These are phyloP conservation scores for Cryptococcus deneoformans DNA, from an alignment of 1,284 basidiomycete genomes.

Conservation along the genomic window DNA sequence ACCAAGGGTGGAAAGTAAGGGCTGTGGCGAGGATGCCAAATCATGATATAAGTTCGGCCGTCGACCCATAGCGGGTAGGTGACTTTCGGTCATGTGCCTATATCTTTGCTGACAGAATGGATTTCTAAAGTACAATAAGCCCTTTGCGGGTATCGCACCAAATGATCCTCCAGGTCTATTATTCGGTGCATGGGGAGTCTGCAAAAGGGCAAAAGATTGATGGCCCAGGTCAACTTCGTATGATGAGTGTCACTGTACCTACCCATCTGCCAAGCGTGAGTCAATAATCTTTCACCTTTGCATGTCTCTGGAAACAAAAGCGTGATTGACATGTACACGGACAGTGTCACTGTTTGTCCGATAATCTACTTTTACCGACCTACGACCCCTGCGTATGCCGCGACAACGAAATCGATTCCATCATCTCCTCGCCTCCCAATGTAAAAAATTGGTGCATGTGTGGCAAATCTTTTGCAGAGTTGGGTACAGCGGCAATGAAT, in stretches of 20 bases:
- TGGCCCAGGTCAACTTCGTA: conserved; percentile 41
- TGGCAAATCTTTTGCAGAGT: conserved; percentile 32
- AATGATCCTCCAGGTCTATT: conserved; percentile 44
- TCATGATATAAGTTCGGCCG: conserved; percentile 47
- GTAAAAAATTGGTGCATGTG: conserved; percentile 29
- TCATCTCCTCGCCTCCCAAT: neutral
- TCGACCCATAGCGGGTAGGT: conserved; percentile 44
- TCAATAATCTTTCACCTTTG: neutral
- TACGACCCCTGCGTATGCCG: neutral
- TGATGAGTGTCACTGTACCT: conserved; percentile 38
- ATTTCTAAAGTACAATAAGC: conserved; percentile 34
- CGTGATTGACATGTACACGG: neutral
- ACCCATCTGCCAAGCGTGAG: conserved; percentile 40
- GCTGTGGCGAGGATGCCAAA: conserved; percentile 42
- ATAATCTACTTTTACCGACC: neutral
- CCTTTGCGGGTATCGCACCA: conserved; percentile 45
- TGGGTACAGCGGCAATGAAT: conserved; percentile 33
- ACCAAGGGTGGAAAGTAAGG: conserved; percentile 28
- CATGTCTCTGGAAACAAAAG: too few relatives aligned
- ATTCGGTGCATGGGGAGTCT: conserved; percentile 38
- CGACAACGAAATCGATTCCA: neutral
- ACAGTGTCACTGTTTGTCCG: neutral
- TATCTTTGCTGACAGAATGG: neutral
- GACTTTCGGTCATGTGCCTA: neutral
- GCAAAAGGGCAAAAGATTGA: conserved; percentile 22